Conservation (phyloP, 164 flowering plant genomes). For the Paratinospora sagittata region DNA sequence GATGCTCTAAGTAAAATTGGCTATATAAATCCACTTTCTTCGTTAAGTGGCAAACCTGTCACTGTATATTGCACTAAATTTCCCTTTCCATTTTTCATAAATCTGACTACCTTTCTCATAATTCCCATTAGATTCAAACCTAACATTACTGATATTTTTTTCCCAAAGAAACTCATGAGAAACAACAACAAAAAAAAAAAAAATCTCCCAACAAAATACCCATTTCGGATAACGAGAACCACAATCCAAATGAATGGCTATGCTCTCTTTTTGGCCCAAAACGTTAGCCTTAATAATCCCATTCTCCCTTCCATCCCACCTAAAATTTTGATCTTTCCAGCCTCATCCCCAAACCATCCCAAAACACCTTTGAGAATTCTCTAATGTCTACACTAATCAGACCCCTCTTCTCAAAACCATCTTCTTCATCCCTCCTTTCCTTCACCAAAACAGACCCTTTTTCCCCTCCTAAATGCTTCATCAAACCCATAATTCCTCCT, state of each 20-base stretch:
- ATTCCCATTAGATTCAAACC: too few species aligned
- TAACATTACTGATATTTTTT: not conserved
- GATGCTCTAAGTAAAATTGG: too few species aligned
- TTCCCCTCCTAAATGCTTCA: constrained; percentile 1
- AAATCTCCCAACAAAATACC: constrained; percentile 6
- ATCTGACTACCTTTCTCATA: too few species aligned
- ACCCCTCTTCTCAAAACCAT: too few species aligned
- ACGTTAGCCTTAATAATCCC: constrained; percentile 8
- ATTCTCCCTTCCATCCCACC: not conserved
- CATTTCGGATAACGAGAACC: constrained; percentile 21
- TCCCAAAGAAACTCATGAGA: too few species aligned
- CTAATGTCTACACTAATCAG: constrained; percentile 44
- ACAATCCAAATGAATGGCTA: constrained; percentile 41
- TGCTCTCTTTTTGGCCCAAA: constrained; percentile 1
- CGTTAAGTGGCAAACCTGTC: too few species aligned
- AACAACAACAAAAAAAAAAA: not conserved
- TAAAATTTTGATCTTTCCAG: not conserved
- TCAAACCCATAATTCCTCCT: constrained; percentile 6
- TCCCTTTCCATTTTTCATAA: too few species aligned
- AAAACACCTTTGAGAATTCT: too few species aligned
- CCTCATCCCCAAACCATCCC: constrained; percentile 7
- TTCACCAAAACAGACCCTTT: constrained; percentile 14
- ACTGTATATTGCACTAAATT: too few species aligned
- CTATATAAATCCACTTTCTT: too few species aligned
- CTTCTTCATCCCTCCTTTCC: constrained; percentile 19